A percentile compares a stretch with the other conserved stretches of the same genome.
phyloP scores from a whole-genome alignment of 805 yeast species.

The Candida nanaspora region DNA sequence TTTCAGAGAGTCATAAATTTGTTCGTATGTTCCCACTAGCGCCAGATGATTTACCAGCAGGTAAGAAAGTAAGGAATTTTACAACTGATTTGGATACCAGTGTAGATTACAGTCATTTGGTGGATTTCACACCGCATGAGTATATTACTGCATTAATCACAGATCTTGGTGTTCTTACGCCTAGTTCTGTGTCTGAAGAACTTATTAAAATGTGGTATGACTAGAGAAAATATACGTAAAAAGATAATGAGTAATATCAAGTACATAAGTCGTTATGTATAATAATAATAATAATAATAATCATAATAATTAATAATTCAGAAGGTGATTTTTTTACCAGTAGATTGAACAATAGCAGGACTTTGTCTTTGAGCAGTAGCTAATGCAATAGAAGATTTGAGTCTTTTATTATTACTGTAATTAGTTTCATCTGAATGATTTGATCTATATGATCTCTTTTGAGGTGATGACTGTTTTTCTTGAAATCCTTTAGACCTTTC shows the following conservation, averaged over 20 bases:
- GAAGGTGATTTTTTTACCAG: conserved; percentile 81
- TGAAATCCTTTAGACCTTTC: conserved; percentile 19
- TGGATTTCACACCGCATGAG: conserved; percentile 95
- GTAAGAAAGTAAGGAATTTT: conserved; percentile 39
- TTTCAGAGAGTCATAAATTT: conserved; percentile 91
- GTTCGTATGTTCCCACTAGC: conserved; percentile 93
- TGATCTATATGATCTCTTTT: not conserved
- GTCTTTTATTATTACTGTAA: conserved; percentile 34
- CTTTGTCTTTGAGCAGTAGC: conserved; percentile 85
- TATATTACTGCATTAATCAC: conserved; percentile 93
- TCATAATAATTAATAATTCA: conserved; percentile 28
- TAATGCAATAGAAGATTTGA: conserved; percentile 76
- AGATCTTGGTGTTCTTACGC: conserved; percentile 93
- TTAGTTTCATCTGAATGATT: conserved; percentile 16
- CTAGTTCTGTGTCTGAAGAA: conserved; percentile 98
- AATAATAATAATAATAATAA: too few relatives aligned
- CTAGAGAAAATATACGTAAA: too few relatives aligned
- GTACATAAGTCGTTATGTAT: too few relatives aligned
- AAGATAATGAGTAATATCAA: too few relatives aligned
- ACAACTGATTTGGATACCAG: conserved; percentile 25
- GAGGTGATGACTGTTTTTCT: conserved; percentile 17
- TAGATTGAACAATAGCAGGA: conserved; percentile 80
- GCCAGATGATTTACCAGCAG: conserved; percentile 81
- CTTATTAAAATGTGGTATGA: conserved; percentile 97
- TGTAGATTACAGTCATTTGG: conserved; percentile 41